Base-by-base conservation (phyloP, 2,329 filamentous ascomycete species). In the Passalora sequoiae region DNA sequence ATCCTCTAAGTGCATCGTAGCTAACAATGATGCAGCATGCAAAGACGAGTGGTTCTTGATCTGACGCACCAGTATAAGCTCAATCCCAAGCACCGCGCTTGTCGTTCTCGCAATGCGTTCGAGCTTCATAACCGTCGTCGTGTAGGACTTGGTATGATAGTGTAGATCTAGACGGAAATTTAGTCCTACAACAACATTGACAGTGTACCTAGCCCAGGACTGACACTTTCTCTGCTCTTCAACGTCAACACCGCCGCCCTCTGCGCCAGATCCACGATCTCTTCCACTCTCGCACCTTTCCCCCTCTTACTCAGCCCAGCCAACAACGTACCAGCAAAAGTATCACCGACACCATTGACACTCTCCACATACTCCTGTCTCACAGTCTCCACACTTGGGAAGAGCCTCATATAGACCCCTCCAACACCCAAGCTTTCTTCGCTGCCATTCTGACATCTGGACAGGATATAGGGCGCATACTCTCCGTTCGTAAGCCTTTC, bases 291-390 rank as follows among this genome's bases (percentile, higher is more conserved):
- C 44, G 58, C 80, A 67, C 46, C 77, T 61, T 47, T 63, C 13
- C 32, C 56, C 61, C 61, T 15, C 57, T 74, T 77, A 0, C 81
- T 81, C 53, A 97, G 63, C 0, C 86, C 87, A 1, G 88, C 84
- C n/a, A 95, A 71, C 43, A 96, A 56, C 10, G 89, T 84, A 0
- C 91, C 92, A 6, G 94, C 72, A 63, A 97, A 89, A 0, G 92
- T 96, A 66, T 98, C 92, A 0, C 92, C 92, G 2, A 88, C 89
- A 0, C 91, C 92, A 62, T 97, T 97, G 7, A 97, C 91, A 35
- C 88, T 95, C 1, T 91, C 80, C 1, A 94, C 74, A 19, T 92
- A 80, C 15, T 76, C 67, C 0, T 70, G 65, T 2, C 56, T 46
- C 4, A 95, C 74, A 12, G 71, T 67, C 60, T 85, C 80, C 1